These are phyloP conservation scores for Plasmodium vinckei DNA, from an alignment of 169 alveolate genomes.

Conservation along the genomic window DNA sequence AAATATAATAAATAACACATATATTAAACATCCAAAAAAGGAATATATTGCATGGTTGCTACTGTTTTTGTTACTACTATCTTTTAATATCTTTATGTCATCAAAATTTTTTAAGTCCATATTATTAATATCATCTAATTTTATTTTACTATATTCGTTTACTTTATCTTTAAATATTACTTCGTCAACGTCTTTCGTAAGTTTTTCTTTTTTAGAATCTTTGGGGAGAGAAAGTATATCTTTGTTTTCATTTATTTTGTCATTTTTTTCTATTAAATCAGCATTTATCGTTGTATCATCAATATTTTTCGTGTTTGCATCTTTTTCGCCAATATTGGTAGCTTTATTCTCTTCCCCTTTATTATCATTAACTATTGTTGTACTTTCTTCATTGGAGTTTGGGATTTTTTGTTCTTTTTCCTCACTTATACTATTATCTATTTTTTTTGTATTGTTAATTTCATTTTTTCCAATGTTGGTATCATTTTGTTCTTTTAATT, in stretches of 20 bases:
- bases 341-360: background rate
- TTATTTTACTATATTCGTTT: conserved; percentile 64
- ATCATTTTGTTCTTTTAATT: background rate
- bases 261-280: conserved; percentile 13
- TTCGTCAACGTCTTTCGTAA: conserved; percentile 19
- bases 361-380: background rate
- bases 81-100: conserved; percentile 37
- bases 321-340: background rate
- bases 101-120: conserved; percentile 36
- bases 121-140: conserved; percentile 56
- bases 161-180: conserved; percentile 51
- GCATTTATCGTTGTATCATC: background rate
- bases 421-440: background rate
- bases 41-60: conserved; percentile 68
- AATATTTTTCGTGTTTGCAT: background rate
- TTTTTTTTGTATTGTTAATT: background rate
- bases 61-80: conserved; percentile 22
- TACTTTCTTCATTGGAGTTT: background rate
- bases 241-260: background rate
- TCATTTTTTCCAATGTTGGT: background rate
- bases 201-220: conserved; percentile 8
- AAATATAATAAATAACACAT: conserved; percentile 47
- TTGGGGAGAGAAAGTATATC: background rate
- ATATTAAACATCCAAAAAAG: conserved; percentile 65
- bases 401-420: no score